These are phyloP conservation scores for Neostapfia colusana DNA, from an alignment of 176 grass and related monocot genomes.

Conservation along the genomic window DNA sequence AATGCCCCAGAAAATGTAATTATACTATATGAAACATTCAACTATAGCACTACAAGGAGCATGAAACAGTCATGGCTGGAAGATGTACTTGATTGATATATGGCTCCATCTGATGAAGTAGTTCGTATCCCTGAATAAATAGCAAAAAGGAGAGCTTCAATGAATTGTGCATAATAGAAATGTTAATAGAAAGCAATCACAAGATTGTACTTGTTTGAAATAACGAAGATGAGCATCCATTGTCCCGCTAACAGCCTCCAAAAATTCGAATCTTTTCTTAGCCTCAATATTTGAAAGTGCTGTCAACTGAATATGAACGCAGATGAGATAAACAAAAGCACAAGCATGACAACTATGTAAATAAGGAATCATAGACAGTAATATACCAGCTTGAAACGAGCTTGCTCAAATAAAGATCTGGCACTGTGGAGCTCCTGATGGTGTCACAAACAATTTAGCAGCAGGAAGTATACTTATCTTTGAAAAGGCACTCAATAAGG, in stretches of 20 bases:
- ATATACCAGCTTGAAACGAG: slow-evolving; percentile 90
- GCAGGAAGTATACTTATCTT: slow-evolving; percentile 28
- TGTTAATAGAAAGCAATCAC: slow-evolving; percentile 33
- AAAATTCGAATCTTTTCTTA: slow-evolving; percentile 99
- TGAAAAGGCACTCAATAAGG: slow-evolving; percentile 14
- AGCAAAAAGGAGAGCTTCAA: slow-evolving; percentile 30
- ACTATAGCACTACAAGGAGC: slow-evolving; percentile 4
- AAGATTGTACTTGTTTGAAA: slow-evolving; percentile 92
- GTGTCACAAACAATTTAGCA: slow-evolving; percentile 36
- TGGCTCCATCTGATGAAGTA: slow-evolving; percentile 97
- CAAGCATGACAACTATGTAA: slow-evolving; percentile 18
- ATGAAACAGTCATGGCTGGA: slow-evolving; percentile 26
- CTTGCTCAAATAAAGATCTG: slow-evolving; percentile 98
- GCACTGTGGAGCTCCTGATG: slow-evolving; percentile 85
- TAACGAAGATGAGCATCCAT: slow-evolving; percentile 99
- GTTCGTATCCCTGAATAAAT: slow-evolving; percentile 87
- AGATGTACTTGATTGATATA: slow-evolving; percentile 90
- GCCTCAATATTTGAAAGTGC: slow-evolving; percentile 97
- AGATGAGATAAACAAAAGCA: slow-evolving; percentile 27
- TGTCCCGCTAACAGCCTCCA: slow-evolving; percentile 98
- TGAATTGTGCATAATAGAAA: slow-evolving; percentile 26
- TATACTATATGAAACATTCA: slow-evolving; percentile 16
- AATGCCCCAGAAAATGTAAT: neutral
- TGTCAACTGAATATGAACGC: slow-evolving; percentile 60
- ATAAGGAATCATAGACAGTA: slow-evolving; percentile 23